Evolutionary conservation across 148 eudicot genomes (phyloP).

Genomic region (Agrostemma githago): DNA sequence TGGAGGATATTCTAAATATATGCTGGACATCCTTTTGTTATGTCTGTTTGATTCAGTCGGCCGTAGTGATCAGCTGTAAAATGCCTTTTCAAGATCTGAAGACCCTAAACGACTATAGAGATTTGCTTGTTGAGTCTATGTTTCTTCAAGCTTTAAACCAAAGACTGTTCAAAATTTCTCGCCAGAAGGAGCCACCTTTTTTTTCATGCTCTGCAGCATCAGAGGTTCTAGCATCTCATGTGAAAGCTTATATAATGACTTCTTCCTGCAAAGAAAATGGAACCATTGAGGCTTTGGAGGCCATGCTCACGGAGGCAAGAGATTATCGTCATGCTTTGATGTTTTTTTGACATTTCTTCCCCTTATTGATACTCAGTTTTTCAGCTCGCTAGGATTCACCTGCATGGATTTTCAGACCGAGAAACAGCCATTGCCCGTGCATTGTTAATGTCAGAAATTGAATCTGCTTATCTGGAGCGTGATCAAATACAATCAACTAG

Average conservation of each 20-base stretch:
- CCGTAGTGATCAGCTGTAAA: constrained; percentile 81
- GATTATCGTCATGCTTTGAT: constrained; percentile 13
- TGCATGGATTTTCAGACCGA: constrained; percentile 85
- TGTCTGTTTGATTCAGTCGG: constrained; percentile 46
- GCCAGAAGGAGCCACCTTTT: constrained; percentile 59
- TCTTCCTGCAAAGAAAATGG: constrained; percentile 85
- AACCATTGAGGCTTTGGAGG: constrained; percentile 66
- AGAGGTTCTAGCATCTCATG: constrained; percentile 53
- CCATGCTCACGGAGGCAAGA: constrained; percentile 74
- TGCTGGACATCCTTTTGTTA: constrained; percentile 11
- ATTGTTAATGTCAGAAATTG: constrained; percentile 71
- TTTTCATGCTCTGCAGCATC: constrained; percentile 75
- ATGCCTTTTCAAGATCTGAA: constrained; percentile 53
- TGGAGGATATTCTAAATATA: not conserved
- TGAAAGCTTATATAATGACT: constrained; percentile 74
- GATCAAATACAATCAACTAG: constrained; percentile 82
- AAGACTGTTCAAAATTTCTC: constrained; percentile 65
- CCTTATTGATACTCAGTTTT: constrained; percentile 30
- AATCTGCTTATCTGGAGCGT: constrained; percentile 84
- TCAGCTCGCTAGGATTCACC: constrained; percentile 81
- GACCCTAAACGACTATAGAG: constrained; percentile 67
- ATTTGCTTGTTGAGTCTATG: constrained; percentile 66
- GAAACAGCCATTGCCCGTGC: constrained; percentile 70
- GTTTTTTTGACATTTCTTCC: constrained; percentile 12
- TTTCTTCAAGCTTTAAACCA: constrained; percentile 77